Percentiles rank a stretch among this genome's conserved stretches.
Conservation (phyloP, 2,329 filamentous ascomycete genomes). For the Parastagonospora avenae region DNA sequence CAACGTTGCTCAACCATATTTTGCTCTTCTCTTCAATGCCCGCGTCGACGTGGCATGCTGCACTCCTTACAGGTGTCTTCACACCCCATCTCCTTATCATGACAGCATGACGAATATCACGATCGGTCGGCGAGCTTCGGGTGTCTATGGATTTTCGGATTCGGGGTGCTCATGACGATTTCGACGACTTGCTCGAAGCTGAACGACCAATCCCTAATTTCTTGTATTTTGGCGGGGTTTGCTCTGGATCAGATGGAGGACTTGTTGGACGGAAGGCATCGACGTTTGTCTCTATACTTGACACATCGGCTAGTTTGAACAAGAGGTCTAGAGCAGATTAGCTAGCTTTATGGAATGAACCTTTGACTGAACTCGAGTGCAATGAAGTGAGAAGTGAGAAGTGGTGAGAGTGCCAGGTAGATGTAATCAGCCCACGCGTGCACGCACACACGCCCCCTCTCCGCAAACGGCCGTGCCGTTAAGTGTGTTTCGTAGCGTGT, state of each 20-base stretch:
- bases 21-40: conserved; percentile 23
- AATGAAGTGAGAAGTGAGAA: conserved; percentile 13
- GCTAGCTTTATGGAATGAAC: conserved; percentile 26
- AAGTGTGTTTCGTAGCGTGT: conserved; percentile 31
- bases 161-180: conserved; percentile 21
- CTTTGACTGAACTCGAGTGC: not conserved
- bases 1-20: conserved; percentile 23
- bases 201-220: conserved; percentile 25
- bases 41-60: conserved; percentile 17
- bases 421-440: too few species aligned
- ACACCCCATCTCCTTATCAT: conserved; percentile 23
- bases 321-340: conserved; percentile 18
- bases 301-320: conserved; percentile 18
- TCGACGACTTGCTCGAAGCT: conserved; percentile 27
- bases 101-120: conserved; percentile 32
- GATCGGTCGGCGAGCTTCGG: conserved; percentile 21
- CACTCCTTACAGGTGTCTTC: conserved; percentile 20
- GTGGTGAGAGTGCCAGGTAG: conserved; percentile 9
- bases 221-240: conserved; percentile 20
- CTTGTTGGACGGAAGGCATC: conserved; percentile 7
- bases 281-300: conserved; percentile 9
- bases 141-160: conserved; percentile 3
- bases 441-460: conserved; percentile 10
- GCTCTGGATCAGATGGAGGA: conserved; percentile 5
- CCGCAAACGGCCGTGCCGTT: conserved; percentile 24